Base-by-base conservation (phyloP, 2,329 filamentous ascomycete genomes). In the Basipetospora chlamydospora region DNA sequence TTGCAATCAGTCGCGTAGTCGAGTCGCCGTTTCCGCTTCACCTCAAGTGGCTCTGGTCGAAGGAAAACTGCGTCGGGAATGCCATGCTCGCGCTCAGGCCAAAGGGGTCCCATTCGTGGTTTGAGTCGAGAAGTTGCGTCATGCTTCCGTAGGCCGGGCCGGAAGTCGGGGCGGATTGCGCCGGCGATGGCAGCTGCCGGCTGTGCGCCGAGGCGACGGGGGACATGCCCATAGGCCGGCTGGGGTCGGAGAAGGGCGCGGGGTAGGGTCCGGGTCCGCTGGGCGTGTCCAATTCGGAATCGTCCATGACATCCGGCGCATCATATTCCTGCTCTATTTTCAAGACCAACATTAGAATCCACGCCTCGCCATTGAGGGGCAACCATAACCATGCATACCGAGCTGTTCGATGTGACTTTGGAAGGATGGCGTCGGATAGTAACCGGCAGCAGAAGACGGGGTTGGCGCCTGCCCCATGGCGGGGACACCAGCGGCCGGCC, bases 341-440 rank as follows among this genome's bases (percentile, higher is more conserved):
- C 5, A 25, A 22, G 16, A 28, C 26, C 11, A 13, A 13, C n/a
- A 13, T 28, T 28, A 28, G 26, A 6, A 28, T 15, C 13, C 6
- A 28, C n/a, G n/a, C n/a, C n/a, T n/a, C n/a, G n/a, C n/a, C 11
- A 28, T 28, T 28, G n/a, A 29, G 29, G 16, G n/a, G n/a, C n/a
- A n/a, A n/a, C n/a, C n/a, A 6, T 49, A 64, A 67, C 69, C 58
- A 53, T 69, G 67, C 86, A 82, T 85, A 81, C 88, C 88, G 58
- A 96, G 75, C 67, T 94, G 85, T 59, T 92, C 83, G 59, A 92
- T 87, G 57, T 95, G 88, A 56, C 82, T 90, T 53, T 92, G 85
- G 60, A 93, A 95, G 2, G 64, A 63, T 13, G 83, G 80, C 40
- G 84, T 80, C 34, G 82, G 77, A 54, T 93, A 95, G 59, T 80